A percentile compares a stretch with the other conserved stretches of the same genome.
These are phyloP conservation scores for Bipolaris bicolor DNA, from an alignment of 2,329 filamentous ascomycete species.

Conservation along the genomic window DNA sequence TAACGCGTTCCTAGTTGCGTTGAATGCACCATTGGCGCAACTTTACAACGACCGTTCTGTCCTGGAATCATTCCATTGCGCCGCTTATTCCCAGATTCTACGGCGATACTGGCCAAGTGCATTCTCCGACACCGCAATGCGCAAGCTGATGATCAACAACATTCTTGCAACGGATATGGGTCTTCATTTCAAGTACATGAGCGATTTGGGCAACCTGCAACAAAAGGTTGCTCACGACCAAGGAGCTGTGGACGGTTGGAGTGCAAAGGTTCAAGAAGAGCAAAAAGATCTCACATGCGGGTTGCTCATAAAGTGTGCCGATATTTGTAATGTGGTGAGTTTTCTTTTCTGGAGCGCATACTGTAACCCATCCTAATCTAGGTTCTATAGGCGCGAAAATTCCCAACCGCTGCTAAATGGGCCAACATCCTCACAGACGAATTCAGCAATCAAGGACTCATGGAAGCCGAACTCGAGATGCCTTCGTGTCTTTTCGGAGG, in stretches of 20 bases:
- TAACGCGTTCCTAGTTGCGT: constrained; percentile 90
- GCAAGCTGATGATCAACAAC: constrained; percentile 93
- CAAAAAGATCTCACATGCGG: constrained; percentile 84
- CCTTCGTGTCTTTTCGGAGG: constrained; percentile 82
- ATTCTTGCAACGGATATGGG: constrained; percentile 98
- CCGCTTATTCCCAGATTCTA: constrained; percentile 94
- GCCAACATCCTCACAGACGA: constrained; percentile 94
- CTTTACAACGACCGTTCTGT: constrained; percentile 97
- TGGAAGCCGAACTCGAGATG: constrained; percentile 88
- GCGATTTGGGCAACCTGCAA: constrained; percentile 79
- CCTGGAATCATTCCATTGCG: constrained; percentile 95
- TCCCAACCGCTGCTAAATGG: constrained; percentile 84
- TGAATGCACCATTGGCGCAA: constrained; percentile 91
- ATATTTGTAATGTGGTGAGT: constrained; percentile 97
- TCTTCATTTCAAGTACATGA: constrained; percentile 96
- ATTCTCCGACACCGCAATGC: constrained; percentile 79
- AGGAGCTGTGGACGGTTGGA: constrained; percentile 72
- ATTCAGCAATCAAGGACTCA: constrained; percentile 88
- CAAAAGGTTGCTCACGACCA: constrained; percentile 73
- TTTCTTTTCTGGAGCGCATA: constrained; percentile 5
- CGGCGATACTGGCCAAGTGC: constrained; percentile 87
- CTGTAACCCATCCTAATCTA: constrained; percentile 12
- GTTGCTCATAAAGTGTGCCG: constrained; percentile 94
- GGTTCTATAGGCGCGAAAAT: constrained; percentile 73
- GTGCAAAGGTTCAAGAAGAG: constrained; percentile 74